phyloP scores from a whole-genome alignment of 805 yeast genomes.

The Pichia sporocuriosa region DNA sequence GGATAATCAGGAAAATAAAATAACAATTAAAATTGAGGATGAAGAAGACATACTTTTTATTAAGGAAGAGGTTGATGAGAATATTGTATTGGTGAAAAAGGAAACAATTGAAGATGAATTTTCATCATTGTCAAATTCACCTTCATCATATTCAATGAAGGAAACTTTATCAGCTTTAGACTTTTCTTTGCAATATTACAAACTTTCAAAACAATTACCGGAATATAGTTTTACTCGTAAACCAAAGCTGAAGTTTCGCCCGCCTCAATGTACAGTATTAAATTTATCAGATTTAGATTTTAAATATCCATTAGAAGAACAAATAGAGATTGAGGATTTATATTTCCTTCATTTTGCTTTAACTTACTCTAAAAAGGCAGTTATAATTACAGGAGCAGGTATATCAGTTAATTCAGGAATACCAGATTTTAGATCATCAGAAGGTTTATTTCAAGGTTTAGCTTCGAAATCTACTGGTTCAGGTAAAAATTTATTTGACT shows the following conservation, averaged over 20 bases:
- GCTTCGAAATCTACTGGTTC: slow-evolving; percentile 35
- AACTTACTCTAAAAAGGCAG: slow-evolving; percentile 47
- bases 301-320: slow-evolving; percentile 25
- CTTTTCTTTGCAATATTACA: slow-evolving; percentile 1
- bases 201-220: slow-evolving; percentile 12
- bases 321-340: slow-evolving; percentile 35
- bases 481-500: slow-evolving; percentile 64
- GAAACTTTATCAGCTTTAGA: not conserved
- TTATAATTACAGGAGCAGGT: slow-evolving; percentile 84
- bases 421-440: slow-evolving; percentile 67
- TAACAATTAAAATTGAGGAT: not conserved
- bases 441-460: slow-evolving; percentile 63
- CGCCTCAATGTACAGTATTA: slow-evolving; percentile 39
- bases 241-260: slow-evolving; percentile 41
- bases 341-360: slow-evolving; percentile 47
- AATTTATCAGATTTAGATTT: slow-evolving; percentile 29
- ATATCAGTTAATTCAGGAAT: slow-evolving; percentile 87
- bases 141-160: no score
- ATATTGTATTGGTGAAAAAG: not conserved
- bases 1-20: no score
- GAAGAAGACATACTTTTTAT: not conserved
- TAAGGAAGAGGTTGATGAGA: no score
- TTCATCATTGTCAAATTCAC: no score
- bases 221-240: slow-evolving; percentile 29
- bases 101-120: not conserved